A percentile compares a stretch with the other conserved stretches of the same genome.
Evolutionary conservation across 768 basidiomycete species (phyloP).

Genomic region (Calvatia gigantea): DNA sequence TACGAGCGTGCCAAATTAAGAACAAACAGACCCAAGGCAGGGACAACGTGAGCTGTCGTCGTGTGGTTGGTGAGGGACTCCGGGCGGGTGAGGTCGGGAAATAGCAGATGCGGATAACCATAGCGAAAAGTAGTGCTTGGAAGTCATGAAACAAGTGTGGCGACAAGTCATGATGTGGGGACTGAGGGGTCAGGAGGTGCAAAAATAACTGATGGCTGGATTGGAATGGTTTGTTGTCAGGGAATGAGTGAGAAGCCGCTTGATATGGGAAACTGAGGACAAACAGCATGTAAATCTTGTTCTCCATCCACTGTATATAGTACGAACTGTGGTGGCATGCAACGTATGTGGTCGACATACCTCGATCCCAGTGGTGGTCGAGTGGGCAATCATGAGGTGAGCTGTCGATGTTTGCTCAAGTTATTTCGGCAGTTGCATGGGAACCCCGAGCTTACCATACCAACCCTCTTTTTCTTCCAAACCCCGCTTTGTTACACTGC

Average conservation of each 20-base stretch:
- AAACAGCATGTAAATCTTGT: not conserved
- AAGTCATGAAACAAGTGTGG: no score
- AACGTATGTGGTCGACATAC: conserved; percentile 53
- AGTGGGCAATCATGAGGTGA: conserved; percentile 8
- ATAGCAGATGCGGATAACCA: no score
- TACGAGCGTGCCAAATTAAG: no score
- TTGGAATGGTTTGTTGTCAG: conserved; percentile 1
- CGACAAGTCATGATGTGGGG: not conserved
- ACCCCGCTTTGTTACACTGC: conserved; percentile 21
- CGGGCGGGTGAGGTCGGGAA: no score
- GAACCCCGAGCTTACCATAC: conserved; percentile 16
- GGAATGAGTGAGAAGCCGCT: not conserved
- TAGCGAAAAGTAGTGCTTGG: no score
- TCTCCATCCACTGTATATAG: not conserved
- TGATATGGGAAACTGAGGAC: conserved; percentile 1
- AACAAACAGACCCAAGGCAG: no score
- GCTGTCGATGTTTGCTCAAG: not conserved
- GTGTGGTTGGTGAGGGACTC: no score
- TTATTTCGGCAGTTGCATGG: conserved; percentile 16
- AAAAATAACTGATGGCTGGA: not conserved
- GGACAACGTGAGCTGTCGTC: no score
- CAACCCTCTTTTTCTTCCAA: conserved; percentile 15
- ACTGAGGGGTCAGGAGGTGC: not conserved
- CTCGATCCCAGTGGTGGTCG: conserved; percentile 27
- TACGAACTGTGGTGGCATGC: conserved; percentile 30